Base-by-base conservation (phyloP, 164 flowering plant genomes). In the Vitis riparia region DNA sequence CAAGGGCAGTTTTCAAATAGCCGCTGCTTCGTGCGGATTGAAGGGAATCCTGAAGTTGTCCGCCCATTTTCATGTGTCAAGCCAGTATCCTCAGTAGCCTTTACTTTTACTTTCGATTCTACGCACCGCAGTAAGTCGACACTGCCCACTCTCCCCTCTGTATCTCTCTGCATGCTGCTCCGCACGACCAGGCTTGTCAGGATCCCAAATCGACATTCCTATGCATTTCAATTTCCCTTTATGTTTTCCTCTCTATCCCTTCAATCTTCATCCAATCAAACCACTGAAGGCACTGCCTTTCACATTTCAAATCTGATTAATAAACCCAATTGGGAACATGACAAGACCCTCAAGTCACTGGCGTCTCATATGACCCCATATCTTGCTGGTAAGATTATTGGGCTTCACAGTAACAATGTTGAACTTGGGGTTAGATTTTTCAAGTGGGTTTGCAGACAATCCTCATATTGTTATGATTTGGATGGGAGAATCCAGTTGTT, bases 321-420 rank as follows among this genome's bases (percentile, higher is more conserved):
- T 27, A 27, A 69, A 55, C 78, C 76, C 53, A 70, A 70, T 14
- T 80, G 83, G 83, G 71, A 72, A 67, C 7, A 59, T 3, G 59
- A 72, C 71, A 49, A 17, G 44, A 50, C 44, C 57, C 68, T 80
- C 52, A 77, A 75, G 63, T 68, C 74, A n/a, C 51, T 80, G 29
- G 80, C 69, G 55, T 80, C 83, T 19, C 78, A 80, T 60, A 68
- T 80, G 70, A 62, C 50, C 55, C 83, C 83, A 16, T 30, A 66
- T 15, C 55, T 49, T 13, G 80, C 77, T 71, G 65, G 52, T 67
- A 75, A 63, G 69, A 64, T 80, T 56, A 66, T 80, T 23, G 71
- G 60, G 60, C 68, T 51, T 47, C 78, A 74, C 19, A 13, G 72
- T 32, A n/a, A 6, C 17, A 52, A 72, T 29, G 19, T 58, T 10